phyloP scores from a whole-genome alignment of 768 basidiomycete genomes.

The Serpula lacrymans region DNA sequence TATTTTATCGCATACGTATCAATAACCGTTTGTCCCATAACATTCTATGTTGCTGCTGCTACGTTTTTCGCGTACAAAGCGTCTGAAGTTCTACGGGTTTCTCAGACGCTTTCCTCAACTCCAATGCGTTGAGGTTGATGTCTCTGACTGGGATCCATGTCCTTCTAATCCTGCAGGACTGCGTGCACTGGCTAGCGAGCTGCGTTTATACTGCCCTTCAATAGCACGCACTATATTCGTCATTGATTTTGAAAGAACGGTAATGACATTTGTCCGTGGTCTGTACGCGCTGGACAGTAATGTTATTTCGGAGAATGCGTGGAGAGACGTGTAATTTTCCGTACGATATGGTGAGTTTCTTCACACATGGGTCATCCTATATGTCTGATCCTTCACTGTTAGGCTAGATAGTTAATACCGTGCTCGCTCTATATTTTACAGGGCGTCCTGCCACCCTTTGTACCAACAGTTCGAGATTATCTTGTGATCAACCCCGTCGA shows the following conservation, averaged over 20 bases:
- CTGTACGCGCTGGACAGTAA: slow-evolving; percentile 24
- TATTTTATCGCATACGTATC: slow-evolving; percentile 13
- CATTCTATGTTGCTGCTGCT: not conserved
- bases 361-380: too few relatives aligned
- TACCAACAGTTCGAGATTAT: too few relatives aligned
- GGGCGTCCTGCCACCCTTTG: too few relatives aligned
- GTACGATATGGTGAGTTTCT: too few relatives aligned
- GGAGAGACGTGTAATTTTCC: slow-evolving; percentile 34
- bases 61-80: slow-evolving; percentile 33
- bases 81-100: slow-evolving; percentile 58
- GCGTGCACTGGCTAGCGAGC: slow-evolving; percentile 56
- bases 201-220: slow-evolving; percentile 56
- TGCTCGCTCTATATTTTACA: too few relatives aligned
- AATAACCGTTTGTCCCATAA: slow-evolving; percentile 1
- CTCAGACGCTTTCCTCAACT: slow-evolving; percentile 51
- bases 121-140: slow-evolving; percentile 58
- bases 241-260: slow-evolving; percentile 56
- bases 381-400: too few relatives aligned
- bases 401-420: too few relatives aligned
- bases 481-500: too few relatives aligned
- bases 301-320: slow-evolving; percentile 19
- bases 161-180: slow-evolving; percentile 50
- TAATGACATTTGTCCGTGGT: slow-evolving; percentile 35
- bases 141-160: slow-evolving; percentile 62
- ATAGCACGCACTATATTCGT: slow-evolving; percentile 57